Evolutionary conservation across 2,329 filamentous ascomycete species (phyloP), one percentile per base, ranked within the genome.

Genomic region (Diaporthe destruens): DNA sequence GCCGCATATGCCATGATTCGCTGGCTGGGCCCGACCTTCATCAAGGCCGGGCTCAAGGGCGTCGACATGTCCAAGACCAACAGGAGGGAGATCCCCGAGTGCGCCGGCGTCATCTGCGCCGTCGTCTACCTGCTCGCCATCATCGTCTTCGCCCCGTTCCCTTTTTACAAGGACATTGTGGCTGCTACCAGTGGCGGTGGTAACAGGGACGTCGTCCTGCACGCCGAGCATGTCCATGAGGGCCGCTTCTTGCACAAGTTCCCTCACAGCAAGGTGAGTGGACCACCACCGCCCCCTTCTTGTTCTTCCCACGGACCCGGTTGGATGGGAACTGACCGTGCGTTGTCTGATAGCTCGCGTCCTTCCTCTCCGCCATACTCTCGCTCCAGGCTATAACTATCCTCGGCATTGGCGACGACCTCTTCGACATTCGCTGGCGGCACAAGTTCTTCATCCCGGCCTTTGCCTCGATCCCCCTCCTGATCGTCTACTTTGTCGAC

Each of bases 361-460:
- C 95, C 11, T 99, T 97, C 82, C 90, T 98, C 56, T 97, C 96
- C 36, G 96, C 95, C 75, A 93, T 98, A 79, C 92, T 98, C 76
- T 97, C 96, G 8, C 90, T 99, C 49, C 95, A 98, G 83, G 93
- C 92, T 57, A 94, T 97, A 75, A 93, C 95, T 63, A 92, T 98
- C 72, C 92, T 99, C 44, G 96, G 96, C 70, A 92, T 99, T 74
- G 94, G 94, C 76, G 96, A 99, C 83, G 96, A 99, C 83, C 89
- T 98, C 67, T 98, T 99, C 83, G 96, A 99, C 82, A 98, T 99
- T 79, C 91, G 96, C 80, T 99, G 96, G 96, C 93, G 96, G 69
- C 96, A 99, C 88, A 99, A 99, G 85, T 95, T 98, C 84, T 93
- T 98, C 86, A 98, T 99, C 77, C 96, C 96, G 7, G 96, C 94